phyloP scores from a whole-genome alignment of 2,329 filamentous ascomycete genomes.

The Metarhizium robertsii region DNA sequence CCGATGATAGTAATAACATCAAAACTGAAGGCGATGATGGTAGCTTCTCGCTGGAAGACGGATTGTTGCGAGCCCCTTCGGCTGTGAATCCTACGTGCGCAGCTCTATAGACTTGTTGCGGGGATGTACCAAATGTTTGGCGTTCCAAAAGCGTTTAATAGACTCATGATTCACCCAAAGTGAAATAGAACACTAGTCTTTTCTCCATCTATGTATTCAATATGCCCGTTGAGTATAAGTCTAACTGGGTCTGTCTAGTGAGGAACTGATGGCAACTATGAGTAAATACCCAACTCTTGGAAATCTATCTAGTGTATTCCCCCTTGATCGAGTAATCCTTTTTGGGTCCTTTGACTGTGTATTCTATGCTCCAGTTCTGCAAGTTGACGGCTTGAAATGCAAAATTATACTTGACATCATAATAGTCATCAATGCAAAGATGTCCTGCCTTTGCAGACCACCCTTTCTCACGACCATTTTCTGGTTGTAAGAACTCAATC shows the following conservation, averaged over 20 bases:
- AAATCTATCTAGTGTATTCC: slow-evolving; percentile 33
- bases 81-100: not conserved
- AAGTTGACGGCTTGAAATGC: slow-evolving; percentile 48
- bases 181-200: not conserved
- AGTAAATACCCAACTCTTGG: not conserved
- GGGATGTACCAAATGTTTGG: not conserved
- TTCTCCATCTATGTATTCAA: not conserved
- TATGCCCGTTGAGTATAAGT: not conserved
- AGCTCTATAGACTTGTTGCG: too few species aligned
- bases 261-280: not conserved
- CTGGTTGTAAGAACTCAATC: slow-evolving; percentile 47
- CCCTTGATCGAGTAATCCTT: slow-evolving; percentile 62
- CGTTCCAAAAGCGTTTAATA: not conserved
- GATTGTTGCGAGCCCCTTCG: not conserved
- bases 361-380: slow-evolving; percentile 48
- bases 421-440: slow-evolving; percentile 62
- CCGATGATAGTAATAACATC: not conserved
- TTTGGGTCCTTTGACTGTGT: slow-evolving; percentile 60
- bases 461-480: slow-evolving; percentile 25
- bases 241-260: too few species aligned
- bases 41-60: not conserved
- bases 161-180: not conserved
- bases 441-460: slow-evolving; percentile 61
- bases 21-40: not conserved
- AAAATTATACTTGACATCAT: slow-evolving; percentile 63